Conservation (phyloP, 2,329 filamentous ascomycete species). For the Neofusicoccum sp. region DNA sequence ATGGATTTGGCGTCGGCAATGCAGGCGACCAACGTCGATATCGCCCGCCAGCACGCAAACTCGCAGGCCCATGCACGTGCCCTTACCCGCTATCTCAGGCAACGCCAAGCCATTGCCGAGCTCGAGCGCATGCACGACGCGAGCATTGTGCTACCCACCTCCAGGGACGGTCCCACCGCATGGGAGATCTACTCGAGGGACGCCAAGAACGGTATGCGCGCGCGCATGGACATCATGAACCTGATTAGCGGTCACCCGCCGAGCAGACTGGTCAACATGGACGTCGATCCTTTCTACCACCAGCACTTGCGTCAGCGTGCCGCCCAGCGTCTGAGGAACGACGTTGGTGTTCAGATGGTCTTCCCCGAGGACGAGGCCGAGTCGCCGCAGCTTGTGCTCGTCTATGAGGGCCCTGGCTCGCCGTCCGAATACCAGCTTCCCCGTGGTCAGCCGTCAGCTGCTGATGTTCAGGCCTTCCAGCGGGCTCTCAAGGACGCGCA, state of each 20-base stretch:
- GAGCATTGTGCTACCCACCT: slow-evolving; percentile 79
- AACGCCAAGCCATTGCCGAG: slow-evolving; percentile 76
- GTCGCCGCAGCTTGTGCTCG: slow-evolving; percentile 64
- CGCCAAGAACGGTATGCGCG: slow-evolving; percentile 71
- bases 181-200: slow-evolving; percentile 90
- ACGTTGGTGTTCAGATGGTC: slow-evolving; percentile 71
- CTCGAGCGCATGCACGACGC: slow-evolving; percentile 78
- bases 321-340: slow-evolving; percentile 61
- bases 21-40: slow-evolving; percentile 79
- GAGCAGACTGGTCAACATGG: slow-evolving; percentile 63
- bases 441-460: slow-evolving; percentile 53
- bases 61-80: slow-evolving; percentile 79
- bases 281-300: slow-evolving; percentile 78
- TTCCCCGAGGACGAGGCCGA: slow-evolving; percentile 64
- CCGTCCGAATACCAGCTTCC: slow-evolving; percentile 54
- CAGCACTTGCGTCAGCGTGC: slow-evolving; percentile 66
- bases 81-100: slow-evolving; percentile 81
- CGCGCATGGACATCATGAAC: slow-evolving; percentile 70
- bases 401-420: slow-evolving; percentile 67
- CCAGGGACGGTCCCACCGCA: slow-evolving; percentile 66
- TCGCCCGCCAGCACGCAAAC: slow-evolving; percentile 74
- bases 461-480: slow-evolving; percentile 57
- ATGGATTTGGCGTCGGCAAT: slow-evolving; percentile 87
- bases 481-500: slow-evolving; percentile 59
- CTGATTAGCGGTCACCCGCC: slow-evolving; percentile 74